Evolutionary conservation across 345 rosid genomes (phyloP), one percentile per base, ranked within the genome.

Genomic region (Trapa incisa): DNA sequence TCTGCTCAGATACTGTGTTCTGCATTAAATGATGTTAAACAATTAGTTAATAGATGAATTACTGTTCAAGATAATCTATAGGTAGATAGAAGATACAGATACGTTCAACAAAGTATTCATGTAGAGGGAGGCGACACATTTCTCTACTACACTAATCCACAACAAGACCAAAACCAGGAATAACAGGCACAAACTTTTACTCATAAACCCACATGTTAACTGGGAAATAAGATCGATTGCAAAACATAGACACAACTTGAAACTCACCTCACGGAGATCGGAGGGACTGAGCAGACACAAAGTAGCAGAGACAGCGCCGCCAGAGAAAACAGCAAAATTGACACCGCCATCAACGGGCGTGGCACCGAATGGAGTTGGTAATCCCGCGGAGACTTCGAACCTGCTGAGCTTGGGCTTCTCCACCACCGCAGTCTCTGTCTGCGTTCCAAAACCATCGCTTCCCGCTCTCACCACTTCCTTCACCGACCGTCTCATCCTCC

Each of bases 351-450:
- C 92, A 41, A 73, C 77, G 15, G 76, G 68, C 35, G 89, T 87
- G 58, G 98, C 90, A 17, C 96, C 98, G 67, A 84, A 86, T 10
- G 98, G 98, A 43, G 79, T 75, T 67, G 97, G 88, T 62, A 65
- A 58, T 35, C 98, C 98, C 60, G 77, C 76, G 8, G 80, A 83
- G 13, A 84, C 78, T 41, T 74, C 61, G 73, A 80, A 85, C 52
- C 79, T 69, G 43, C 68, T 68, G 45, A 73, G 70, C 61, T 69
- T 63, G 5, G 69, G 81, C 65, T 79, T 75, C 73, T 87, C 89
- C 4, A 79, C 84, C 47, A 77, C 80, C 2, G 77, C 75, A 12
- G 89, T 82, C 71, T 86, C 85, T 67, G 72, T 32, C 62, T 71
- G 63, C 37, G 37, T 80, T 0, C 73, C 72, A 1, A 62, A 75